These are phyloP conservation scores for Hericium alpestre DNA, from an alignment of 768 basidiomycete species.

Conservation along the genomic window DNA sequence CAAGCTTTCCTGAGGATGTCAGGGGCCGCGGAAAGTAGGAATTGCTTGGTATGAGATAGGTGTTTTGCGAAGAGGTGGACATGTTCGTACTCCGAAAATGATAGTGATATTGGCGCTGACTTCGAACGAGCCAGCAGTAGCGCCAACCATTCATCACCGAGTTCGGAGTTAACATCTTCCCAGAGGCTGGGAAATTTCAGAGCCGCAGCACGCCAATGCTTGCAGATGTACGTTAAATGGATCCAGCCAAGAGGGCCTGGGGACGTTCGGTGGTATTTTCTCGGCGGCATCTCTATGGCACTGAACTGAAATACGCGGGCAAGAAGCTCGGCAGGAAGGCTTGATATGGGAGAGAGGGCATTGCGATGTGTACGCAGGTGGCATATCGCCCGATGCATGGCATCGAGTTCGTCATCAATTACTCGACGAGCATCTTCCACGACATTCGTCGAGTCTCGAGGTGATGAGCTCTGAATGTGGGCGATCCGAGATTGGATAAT, in stretches of 20 bases:
- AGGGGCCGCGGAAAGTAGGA: not conserved
- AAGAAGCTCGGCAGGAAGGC: not conserved
- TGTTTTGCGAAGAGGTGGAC: not conserved
- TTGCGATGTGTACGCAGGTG: not conserved
- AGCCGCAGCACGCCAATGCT: not conserved
- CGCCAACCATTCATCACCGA: not conserved
- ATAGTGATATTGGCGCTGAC: not conserved
- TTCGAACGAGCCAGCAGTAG: not conserved
- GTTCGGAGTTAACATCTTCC: not conserved
- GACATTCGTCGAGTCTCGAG: not conserved
- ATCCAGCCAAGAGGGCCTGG: not conserved
- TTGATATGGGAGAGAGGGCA: not conserved
- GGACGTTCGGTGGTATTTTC: not conserved
- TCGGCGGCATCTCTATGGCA: not conserved
- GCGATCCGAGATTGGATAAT: not conserved
- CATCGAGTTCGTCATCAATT: not conserved
- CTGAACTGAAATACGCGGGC: not conserved
- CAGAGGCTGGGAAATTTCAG: not conserved
- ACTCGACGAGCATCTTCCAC: not conserved
- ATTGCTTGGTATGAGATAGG: not conserved
- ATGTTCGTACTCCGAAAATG: not conserved
- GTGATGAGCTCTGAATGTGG: too few species aligned
- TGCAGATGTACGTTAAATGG: not conserved
- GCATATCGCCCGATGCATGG: not conserved
- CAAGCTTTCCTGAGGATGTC: not conserved